phyloP scores from a whole-genome alignment of 495 filamentous ascomycete species.

The Xylaria cubensis region DNA sequence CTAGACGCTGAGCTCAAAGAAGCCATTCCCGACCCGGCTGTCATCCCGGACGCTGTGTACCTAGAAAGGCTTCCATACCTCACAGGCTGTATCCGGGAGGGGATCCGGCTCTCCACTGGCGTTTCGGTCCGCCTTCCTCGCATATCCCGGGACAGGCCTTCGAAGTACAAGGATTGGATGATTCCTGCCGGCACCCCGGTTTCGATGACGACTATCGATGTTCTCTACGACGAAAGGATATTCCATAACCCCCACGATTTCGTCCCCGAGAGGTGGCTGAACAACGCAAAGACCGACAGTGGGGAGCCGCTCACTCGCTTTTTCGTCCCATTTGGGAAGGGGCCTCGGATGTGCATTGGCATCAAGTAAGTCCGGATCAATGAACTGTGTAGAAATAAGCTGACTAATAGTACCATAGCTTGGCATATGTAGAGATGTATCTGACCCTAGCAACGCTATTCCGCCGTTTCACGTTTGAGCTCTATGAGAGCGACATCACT shows the following conservation, averaged over 20 bases:
- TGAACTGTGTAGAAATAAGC: neutral
- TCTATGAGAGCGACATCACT: conserved; percentile 11
- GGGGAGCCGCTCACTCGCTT: neutral
- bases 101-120: conserved; percentile 50
- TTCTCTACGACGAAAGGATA: conserved; percentile 48
- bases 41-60: conserved; percentile 31
- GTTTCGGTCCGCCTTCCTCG: conserved; percentile 46
- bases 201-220: conserved; percentile 36
- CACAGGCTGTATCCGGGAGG: conserved; percentile 49
- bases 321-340: conserved; percentile 14
- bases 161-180: conserved; percentile 46
- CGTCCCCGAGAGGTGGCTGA: conserved; percentile 54
- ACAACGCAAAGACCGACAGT: conserved; percentile 15
- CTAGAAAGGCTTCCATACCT: conserved; percentile 49
- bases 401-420: neutral
- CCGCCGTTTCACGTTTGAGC: conserved; percentile 12
- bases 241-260: conserved; percentile 48
- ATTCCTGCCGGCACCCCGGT: conserved; percentile 37
- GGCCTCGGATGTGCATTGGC: conserved; percentile 14
- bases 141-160: conserved; percentile 38
- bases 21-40: conserved; percentile 29
- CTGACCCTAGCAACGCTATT: conserved; percentile 21
- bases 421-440: conserved; percentile 20
- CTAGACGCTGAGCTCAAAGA: conserved; percentile 40
- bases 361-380: neutral